These are phyloP conservation scores for Fusarium setosum DNA, from an alignment of 2,329 filamentous ascomycete genomes.

Conservation along the genomic window DNA sequence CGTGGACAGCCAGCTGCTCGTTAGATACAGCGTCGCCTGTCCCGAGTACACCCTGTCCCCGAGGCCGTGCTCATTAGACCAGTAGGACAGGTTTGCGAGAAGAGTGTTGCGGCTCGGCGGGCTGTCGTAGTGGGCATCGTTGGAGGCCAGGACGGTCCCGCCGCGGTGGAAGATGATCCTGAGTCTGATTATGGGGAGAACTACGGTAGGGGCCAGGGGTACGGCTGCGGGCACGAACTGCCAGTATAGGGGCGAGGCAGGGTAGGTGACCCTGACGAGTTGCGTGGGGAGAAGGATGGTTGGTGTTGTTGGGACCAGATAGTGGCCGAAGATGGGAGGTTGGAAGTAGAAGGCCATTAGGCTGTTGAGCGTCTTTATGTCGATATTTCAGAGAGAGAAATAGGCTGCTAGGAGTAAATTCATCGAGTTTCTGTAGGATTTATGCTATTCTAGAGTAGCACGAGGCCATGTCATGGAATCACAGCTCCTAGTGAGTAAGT, in stretches of 20 bases:
- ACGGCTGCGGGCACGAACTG: background rate
- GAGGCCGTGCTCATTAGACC: slow-evolving; percentile 20
- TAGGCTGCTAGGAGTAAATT: too few species aligned
- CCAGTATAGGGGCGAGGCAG: background rate
- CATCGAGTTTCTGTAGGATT: background rate
- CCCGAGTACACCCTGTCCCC: slow-evolving; percentile 21
- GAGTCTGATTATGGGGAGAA: slow-evolving; percentile 15
- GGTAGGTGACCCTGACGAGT: background rate
- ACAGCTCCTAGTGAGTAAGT: background rate
- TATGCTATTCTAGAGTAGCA: background rate
- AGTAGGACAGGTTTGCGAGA: slow-evolving; percentile 23
- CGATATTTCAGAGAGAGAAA: background rate
- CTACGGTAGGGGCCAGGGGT: background rate
- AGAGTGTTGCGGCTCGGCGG: slow-evolving; percentile 27
- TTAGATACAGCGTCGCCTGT: slow-evolving; percentile 30
- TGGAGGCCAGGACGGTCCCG: slow-evolving; percentile 21
- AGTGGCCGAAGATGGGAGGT: slow-evolving; percentile 37
- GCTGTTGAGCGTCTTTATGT: background rate
- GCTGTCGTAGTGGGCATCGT: slow-evolving; percentile 26
- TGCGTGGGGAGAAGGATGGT: background rate
- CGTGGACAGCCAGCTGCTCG: slow-evolving; percentile 10
- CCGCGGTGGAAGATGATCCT: slow-evolving; percentile 35
- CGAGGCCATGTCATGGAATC: background rate
- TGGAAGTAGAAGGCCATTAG: slow-evolving; percentile 43
- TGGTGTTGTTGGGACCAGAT: background rate